Percentiles rank a stretch among this genome's conserved stretches.
phyloP scores from a whole-genome alignment of 2,329 filamentous ascomycete species.

The Plenodomus tracheiphilus region DNA sequence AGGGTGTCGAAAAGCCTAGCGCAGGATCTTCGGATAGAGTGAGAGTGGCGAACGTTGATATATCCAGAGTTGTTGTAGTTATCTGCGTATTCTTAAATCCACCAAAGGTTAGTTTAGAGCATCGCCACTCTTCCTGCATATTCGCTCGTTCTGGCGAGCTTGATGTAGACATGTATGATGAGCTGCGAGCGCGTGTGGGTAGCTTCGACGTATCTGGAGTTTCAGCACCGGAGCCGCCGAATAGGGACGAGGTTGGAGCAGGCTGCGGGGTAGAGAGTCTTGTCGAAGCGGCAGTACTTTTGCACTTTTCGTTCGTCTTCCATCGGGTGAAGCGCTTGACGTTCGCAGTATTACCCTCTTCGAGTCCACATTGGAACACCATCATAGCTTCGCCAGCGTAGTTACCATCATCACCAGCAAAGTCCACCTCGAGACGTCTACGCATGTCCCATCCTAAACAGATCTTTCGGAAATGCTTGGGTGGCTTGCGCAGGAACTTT shows the following conservation, averaged over 20 bases:
- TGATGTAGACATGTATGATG: constrained; percentile 40
- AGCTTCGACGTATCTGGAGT: constrained; percentile 23
- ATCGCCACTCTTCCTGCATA: constrained; percentile 66
- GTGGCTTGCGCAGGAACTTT: constrained; percentile 70
- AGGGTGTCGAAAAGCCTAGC: constrained; percentile 60
- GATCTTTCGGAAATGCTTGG: constrained; percentile 74
- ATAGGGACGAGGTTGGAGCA: constrained; percentile 49
- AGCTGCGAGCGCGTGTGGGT: constrained; percentile 30
- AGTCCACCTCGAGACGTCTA: constrained; percentile 82
- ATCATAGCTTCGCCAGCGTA: constrained; percentile 77
- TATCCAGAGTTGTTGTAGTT: constrained; percentile 72
- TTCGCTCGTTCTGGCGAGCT: constrained; percentile 43
- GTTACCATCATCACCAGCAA: constrained; percentile 76
- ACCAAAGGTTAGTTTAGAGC: constrained; percentile 64
- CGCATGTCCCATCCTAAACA: constrained; percentile 94
- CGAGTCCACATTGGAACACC: constrained; percentile 72
- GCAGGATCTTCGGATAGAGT: constrained; percentile 79
- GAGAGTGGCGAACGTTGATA: constrained; percentile 71
- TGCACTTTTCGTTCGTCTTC: constrained; percentile 44
- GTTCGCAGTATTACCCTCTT: constrained; percentile 57
- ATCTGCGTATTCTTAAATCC: constrained; percentile 64
- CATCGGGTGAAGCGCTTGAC: constrained; percentile 64
- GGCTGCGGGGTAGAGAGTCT: constrained; percentile 19
- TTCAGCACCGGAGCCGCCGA: constrained; percentile 50
- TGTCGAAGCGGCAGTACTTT: constrained; percentile 19